Evolutionary conservation across 257 asterid genomes (phyloP).

Genomic region (Solanum chaucha): DNA sequence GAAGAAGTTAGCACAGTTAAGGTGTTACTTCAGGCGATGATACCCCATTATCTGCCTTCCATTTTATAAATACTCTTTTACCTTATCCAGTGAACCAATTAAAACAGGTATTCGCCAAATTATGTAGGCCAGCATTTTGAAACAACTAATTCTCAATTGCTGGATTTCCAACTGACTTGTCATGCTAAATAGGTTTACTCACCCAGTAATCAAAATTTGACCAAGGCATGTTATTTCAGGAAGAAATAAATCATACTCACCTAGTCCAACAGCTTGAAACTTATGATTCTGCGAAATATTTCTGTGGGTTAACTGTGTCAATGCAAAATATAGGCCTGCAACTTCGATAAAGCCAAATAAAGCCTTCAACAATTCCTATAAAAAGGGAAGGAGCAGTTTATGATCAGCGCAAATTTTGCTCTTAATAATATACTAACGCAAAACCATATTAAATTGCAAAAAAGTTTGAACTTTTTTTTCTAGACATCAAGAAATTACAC

Average conservation of each 20-base stretch:
- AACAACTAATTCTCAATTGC: neutral
- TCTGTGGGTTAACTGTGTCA: conserved; percentile 93
- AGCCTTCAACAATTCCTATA: conserved; percentile 86
- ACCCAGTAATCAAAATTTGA: neutral
- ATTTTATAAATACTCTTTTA: neutral
- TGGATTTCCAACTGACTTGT: neutral
- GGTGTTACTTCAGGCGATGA: neutral
- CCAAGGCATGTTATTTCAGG: neutral
- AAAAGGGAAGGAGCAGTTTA: conserved; percentile 1
- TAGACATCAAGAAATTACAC: neutral
- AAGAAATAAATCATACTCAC: conserved; percentile 28
- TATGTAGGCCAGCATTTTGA: neutral
- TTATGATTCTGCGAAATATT: conserved; percentile 96
- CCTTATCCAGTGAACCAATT: neutral
- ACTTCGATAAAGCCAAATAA: conserved; percentile 91
- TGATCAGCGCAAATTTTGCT: neutral
- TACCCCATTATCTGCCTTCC: neutral
- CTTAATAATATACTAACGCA: neutral
- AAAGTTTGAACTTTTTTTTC: neutral
- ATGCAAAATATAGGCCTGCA: conserved; percentile 92
- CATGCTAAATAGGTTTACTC: neutral
- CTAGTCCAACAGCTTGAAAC: conserved; percentile 99
- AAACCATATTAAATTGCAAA: neutral
- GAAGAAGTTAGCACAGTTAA: neutral
- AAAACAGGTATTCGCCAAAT: neutral